Evolutionary conservation across 2,329 filamentous ascomycete genomes (phyloP).

Genomic region (Monilinia fructigena): DNA sequence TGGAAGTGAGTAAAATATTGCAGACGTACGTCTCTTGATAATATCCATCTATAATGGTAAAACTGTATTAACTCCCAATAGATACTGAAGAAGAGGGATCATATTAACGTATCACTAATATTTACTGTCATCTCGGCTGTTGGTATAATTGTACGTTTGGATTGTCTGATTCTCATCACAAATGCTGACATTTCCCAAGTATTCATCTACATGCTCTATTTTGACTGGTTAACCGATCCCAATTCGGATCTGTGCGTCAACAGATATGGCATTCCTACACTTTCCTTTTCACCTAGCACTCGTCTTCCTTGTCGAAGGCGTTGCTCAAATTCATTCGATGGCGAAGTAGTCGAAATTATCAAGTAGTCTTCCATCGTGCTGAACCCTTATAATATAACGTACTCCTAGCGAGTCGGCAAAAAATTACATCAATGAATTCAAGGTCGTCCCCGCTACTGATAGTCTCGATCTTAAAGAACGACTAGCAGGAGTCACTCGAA

Average conservation of each 20-base stretch:
- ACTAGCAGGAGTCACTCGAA: slow-evolving; percentile 21
- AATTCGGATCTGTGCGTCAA: slow-evolving; percentile 31
- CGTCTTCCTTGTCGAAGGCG: slow-evolving; percentile 56
- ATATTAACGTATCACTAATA: slow-evolving; percentile 1
- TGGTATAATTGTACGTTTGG: slow-evolving; percentile 12
- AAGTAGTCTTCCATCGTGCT: slow-evolving; percentile 10
- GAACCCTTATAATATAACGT: background rate
- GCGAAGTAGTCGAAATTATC: slow-evolving; percentile 30
- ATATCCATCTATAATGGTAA: background rate
- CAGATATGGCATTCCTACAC: slow-evolving; percentile 48
- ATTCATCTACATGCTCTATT: slow-evolving; percentile 36
- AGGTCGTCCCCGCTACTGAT: background rate
- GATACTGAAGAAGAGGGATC: slow-evolving; percentile 6
- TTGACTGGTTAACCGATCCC: slow-evolving; percentile 27
- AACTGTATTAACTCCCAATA: background rate
- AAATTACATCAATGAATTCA: slow-evolving; percentile 12
- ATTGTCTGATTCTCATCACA: too few species aligned
- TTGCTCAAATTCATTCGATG: slow-evolving; percentile 31
- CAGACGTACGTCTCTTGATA: slow-evolving; percentile 25
- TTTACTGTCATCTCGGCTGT: slow-evolving; percentile 15
- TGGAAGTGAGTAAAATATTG: slow-evolving; percentile 33
- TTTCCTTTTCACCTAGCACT: slow-evolving; percentile 57
- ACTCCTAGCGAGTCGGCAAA: background rate
- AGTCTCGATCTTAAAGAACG: slow-evolving; percentile 11
- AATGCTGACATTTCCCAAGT: slow-evolving; percentile 23